Base-by-base conservation (phyloP, 1,284 basidiomycete genomes). In the Ustilago xerochloae region DNA sequence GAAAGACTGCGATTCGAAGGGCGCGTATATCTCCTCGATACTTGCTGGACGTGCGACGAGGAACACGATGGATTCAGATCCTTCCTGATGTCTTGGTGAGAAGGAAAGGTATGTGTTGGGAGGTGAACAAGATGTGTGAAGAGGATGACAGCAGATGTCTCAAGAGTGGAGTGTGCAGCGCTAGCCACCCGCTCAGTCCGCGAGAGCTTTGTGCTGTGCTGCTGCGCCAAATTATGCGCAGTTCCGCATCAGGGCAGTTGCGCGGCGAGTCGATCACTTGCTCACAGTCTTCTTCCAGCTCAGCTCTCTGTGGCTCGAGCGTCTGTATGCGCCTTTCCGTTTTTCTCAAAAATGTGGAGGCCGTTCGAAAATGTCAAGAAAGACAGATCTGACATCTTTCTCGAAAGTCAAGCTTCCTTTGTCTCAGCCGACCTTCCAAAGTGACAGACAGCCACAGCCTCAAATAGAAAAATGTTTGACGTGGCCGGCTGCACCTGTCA, bases 241-340 rank as follows among this genome's bases (percentile, higher is more conserved):
- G 22, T 49, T 49, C 47, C 47, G 47, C 47, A 35, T n/a, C 24
- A 1, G 22, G 29, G 47, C 46, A 48, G 36, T 57, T 57, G 55
- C 55, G 55, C 55, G 55, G 55, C 46, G 16, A 16, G 8, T 48
- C 55, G 55, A 57, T 57, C 55, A 57, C 55, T 39, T 39, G 35
- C n/a, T n/a, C n/a, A n/a, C 32, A 43, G 26, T 18, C 53, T 45
- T 55, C 41, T 55, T n/a, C 53, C 53, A 55, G 43, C 53, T 46
- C 53, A 55, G 53, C 53, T n/a, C n/a, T n/a, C n/a, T 22, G 35
- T 38, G 51, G 52, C 52, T 29, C 30, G 52, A 54, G 52, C 52
- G 41, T 28, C n/a, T 38, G 29, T 43, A 46, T 54, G 52, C 32
- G 52, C 30, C 22, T 35, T 45, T 45, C n/a, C n/a, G n/a, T n/a